Evolutionary conservation across 2,329 filamentous ascomycete genomes (phyloP), one percentile per base, ranked within the genome.

Genomic region (Metarhizium album): DNA sequence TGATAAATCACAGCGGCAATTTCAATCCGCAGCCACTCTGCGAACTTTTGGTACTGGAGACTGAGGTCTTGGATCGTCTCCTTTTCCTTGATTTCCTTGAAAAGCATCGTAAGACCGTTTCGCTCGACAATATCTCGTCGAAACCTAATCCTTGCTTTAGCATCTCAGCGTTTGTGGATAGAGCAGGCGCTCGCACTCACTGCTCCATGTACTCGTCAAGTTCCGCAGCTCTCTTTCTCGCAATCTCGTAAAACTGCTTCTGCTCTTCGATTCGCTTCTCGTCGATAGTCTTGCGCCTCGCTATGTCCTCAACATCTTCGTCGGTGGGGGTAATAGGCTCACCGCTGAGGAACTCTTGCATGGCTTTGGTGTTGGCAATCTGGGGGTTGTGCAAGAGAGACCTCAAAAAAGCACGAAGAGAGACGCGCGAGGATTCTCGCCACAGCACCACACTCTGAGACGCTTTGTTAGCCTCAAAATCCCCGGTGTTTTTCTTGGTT

Each of bases 121-220:
- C 70, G 71, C 60, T 82, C 79, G n/a, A 83, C 73, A 51, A 82
- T 83, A 58, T 84, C 81, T 55, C 79, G 79, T 7, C 81, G 80
- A 64, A 84, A 84, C 53, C 77, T 80, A 22, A 42, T 4, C 14
- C 20, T 2, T 16, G 18, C 55, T 67, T n/a, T 47, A 67, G 58
- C 38, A 40, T 22, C 2, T 13, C 31, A 23, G 13, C 22, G 9
- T 27, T 14, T 16, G 11, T 9, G 13, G 16, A 16, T 33, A 31
- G 23, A 20, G 6, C 13, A 16, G 8, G 18, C 3, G 35, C 20
- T 2, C 16, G 37, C 8, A 54, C 83, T 68, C 68, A 88, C 83
- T 95, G 70, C 69, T 98, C 93, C 93, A 98, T 98, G 65, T 97
- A 96, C 23, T 95, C 87, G 67, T 98, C 93, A 47, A 98, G 75